Base-by-base conservation (phyloP, 352 stramenopile species). In the Saprolegnia diclina region DNA sequence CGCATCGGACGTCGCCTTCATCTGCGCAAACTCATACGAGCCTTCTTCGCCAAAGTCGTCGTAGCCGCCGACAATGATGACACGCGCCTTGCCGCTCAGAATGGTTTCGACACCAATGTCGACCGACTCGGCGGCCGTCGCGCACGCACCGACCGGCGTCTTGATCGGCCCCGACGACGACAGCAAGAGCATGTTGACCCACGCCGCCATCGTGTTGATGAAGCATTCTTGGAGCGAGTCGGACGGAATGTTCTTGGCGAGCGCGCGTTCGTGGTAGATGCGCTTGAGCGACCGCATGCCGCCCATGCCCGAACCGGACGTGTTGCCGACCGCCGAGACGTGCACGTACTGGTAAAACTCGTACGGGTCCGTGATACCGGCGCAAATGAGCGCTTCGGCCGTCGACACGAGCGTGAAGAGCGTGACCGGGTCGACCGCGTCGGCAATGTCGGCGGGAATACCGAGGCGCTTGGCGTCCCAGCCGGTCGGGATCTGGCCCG, bases 321-420 rank as follows among this genome's bases (percentile, higher is more conserved):
- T 91, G 79, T 95, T 95, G 18, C 88, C 88, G 35, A 96, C 72
- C 68, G 94, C 85, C 26, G 83, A 91, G 0, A 96, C 88, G 74
- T 96, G 88, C 16, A 95, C 84, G 72, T 96, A 95, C 73, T 94
- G 79, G 76, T 96, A 96, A 63, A 96, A 92, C 78, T 96, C 87
- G 73, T 96, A 96, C 59, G 88, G 88, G 53, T 96, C 87, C 1
- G 86, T 93, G 70, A 96, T 72, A 73, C 88, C 87, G 10, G 83
- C 81, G 5, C 74, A 68, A 14, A 95, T 78, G n/a, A 96, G 83
- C 5, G 88, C 78, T 37, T 96, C 88, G 73, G 91, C 87, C 0
- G 87, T 93, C 0, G 87, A 89, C 13, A 77, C 79, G 3, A 95
- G 64, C 14, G 78, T 79, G 68, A 86, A 95, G 38, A 96, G 65